Base-by-base conservation (phyloP, 2,329 filamentous ascomycete genomes). In the Alternaria panax region DNA sequence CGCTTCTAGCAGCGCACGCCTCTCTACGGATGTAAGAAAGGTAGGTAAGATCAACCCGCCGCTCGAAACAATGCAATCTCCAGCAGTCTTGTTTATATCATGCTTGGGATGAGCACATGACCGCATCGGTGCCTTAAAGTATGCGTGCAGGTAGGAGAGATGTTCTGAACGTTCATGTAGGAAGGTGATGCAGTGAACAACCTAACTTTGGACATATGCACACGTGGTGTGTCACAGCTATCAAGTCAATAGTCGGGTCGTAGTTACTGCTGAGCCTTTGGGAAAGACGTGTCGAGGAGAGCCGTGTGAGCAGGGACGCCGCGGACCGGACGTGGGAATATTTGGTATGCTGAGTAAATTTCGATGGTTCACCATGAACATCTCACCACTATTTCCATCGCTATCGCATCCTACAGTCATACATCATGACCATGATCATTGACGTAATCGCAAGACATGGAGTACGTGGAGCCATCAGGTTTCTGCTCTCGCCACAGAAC, bases 371-470 rank as follows among this genome's bases (percentile, higher is more conserved):
- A 57, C 9, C 8, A 16, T 22, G 50, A 28, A 5, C 18, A 30
- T 11, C 5, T 18, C 14, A 5, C 28, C 12, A 32, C 22, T 14
- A 27, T 6, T n/a, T 28, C 36, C 30, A 59, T 55, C 25, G 5
- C 18, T 59, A 30, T 38, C 22, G 2, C 36, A 18, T 18, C 24
- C 24, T 34, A 5, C n/a, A 27, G 5, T 27, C 18, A 14, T n/a
- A 22, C 22, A 27, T 11, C 0, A 58, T 54, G 54, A 46, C 38
- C 16, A 22, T 36, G 3, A 30, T 54, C 2, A 20, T 51, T 7
- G 40, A 59, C 3, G 34, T 40, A 42, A 25, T 54, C n/a, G 40
- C 54, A 12, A 38, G 18, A 25, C n/a, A 25, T 45, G 32, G 55
- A 25, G 12, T 59, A 16, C 27, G 55, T 9, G 51, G 46, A 22